phyloP scores from a whole-genome alignment of 1,284 basidiomycete genomes.

The Irpex rosettiformis region DNA sequence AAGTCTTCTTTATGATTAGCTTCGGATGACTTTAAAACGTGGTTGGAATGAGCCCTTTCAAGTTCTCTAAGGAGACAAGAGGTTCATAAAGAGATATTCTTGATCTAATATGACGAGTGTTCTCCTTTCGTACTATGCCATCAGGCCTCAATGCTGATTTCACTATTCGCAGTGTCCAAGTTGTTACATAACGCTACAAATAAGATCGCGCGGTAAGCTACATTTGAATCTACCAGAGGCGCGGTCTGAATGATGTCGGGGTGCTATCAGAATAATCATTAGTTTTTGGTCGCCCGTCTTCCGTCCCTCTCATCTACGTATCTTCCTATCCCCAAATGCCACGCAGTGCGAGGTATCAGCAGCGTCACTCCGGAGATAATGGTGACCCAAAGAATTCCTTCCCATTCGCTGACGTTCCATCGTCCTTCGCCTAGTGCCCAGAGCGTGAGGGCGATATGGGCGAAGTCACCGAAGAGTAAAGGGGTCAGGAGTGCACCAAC shows the following conservation, averaged over 20 bases:
- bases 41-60: constrained; percentile 63
- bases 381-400: constrained; percentile 64
- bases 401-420: constrained; percentile 61
- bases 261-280: constrained; percentile 11
- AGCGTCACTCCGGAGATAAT: constrained; percentile 60
- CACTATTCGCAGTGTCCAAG: neutral
- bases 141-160: neutral
- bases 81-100: constrained; percentile 59
- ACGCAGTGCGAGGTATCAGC: constrained; percentile 63
- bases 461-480: constrained; percentile 62
- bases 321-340: constrained; percentile 70
- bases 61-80: constrained; percentile 29
- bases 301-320: constrained; percentile 66
- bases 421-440: constrained; percentile 68
- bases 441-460: constrained; percentile 62
- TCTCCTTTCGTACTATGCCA: neutral
- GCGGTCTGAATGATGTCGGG: neutral
- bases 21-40: constrained; percentile 64
- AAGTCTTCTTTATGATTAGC: constrained; percentile 10
- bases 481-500: constrained; percentile 59
- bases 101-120: constrained; percentile 82
- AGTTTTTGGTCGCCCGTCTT: constrained; percentile 19
- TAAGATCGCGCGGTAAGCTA: no score
- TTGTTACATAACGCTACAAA: neutral
- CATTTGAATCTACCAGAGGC: neutral